Evolutionary conservation across 176 grass and related monocot species (phyloP).

Genomic region (Oryza nivara): DNA sequence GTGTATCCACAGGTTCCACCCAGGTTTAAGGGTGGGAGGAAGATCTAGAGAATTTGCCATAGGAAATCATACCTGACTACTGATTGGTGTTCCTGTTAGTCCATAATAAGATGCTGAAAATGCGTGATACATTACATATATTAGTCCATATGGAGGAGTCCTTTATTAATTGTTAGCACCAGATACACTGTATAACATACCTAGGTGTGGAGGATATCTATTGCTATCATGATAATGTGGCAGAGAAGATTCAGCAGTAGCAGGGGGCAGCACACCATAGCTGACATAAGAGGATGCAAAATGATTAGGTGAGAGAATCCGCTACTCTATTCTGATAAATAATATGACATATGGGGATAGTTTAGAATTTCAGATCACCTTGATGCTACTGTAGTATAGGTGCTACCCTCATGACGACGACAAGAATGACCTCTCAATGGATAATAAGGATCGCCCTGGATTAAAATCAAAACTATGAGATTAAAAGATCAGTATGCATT

Average conservation of each 20-base stretch:
- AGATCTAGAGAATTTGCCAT: not conserved
- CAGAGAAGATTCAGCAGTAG: constrained; percentile 1
- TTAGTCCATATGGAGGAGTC: not conserved
- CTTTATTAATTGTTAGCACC: not conserved
- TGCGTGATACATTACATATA: not conserved
- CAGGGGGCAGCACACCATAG: not conserved
- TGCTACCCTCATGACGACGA: constrained; percentile 32
- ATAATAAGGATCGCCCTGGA: constrained; percentile 48
- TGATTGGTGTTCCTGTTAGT: constrained; percentile 4
- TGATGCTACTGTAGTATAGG: constrained; percentile 27
- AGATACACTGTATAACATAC: constrained; percentile 15
- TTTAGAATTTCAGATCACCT: constrained; percentile 25
- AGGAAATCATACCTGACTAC: constrained; percentile 27
- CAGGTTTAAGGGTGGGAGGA: not conserved
- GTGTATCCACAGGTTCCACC: not conserved
- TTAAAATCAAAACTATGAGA: not conserved
- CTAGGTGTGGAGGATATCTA: constrained; percentile 9
- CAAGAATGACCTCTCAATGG: constrained; percentile 42
- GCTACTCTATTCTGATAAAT: not conserved
- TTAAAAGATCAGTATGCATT: not conserved
- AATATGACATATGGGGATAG: not conserved
- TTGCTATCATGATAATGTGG: constrained; percentile 30
- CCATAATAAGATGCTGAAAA: constrained; percentile 35
- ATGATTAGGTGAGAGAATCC: not conserved
- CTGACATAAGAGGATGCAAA: constrained; percentile 18